These are phyloP conservation scores for Baeospora myosura DNA, from an alignment of 1,284 basidiomycete species.

Conservation along the genomic window DNA sequence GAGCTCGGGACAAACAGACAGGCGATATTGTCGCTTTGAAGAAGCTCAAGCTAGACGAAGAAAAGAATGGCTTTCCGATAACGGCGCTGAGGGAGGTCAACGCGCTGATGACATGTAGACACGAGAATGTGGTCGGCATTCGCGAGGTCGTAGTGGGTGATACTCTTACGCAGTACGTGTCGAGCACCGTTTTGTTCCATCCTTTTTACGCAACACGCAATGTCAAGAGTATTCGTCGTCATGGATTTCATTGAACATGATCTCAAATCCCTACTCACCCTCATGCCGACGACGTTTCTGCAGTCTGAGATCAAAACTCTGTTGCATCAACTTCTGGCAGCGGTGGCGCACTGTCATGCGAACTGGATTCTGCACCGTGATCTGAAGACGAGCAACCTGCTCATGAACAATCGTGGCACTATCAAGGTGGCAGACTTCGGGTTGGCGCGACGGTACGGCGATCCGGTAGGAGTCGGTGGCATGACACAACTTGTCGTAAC, in stretches of 20 bases:
- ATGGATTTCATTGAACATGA: constrained; percentile 99
- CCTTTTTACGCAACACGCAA: constrained; percentile 17
- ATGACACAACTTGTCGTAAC: constrained; percentile 98
- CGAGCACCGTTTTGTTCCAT: constrained; percentile 14
- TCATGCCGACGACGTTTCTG: constrained; percentile 92
- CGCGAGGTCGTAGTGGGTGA: constrained; percentile 99
- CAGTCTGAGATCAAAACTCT: constrained; percentile 98
- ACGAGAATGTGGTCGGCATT: constrained; percentile 93
- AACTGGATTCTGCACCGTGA: constrained; percentile 99
- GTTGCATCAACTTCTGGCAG: constrained; percentile 89
- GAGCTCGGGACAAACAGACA: constrained; percentile 88
- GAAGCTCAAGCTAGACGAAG: constrained; percentile 96
- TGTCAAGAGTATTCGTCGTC: constrained; percentile 85
- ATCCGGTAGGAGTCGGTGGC: constrained; percentile 86
- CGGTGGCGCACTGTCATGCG: constrained; percentile 85
- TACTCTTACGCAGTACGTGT: constrained; percentile 92
- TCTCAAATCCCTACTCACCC: constrained; percentile 87
- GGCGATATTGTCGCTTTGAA: constrained; percentile 96
- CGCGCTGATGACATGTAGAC: constrained; percentile 85
- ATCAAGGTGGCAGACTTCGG: constrained; percentile 99
- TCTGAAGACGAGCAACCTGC: constrained; percentile 92
- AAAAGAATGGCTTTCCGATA: constrained; percentile 97
- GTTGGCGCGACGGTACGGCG: constrained; percentile 89
- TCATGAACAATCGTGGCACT: constrained; percentile 98
- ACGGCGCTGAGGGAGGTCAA: constrained; percentile 94